A percentile compares a stretch with the other conserved stretches of the same genome.
Evolutionary conservation across 2,329 filamentous ascomycete genomes (phyloP).

Genomic region (Pyricularia grisea): DNA sequence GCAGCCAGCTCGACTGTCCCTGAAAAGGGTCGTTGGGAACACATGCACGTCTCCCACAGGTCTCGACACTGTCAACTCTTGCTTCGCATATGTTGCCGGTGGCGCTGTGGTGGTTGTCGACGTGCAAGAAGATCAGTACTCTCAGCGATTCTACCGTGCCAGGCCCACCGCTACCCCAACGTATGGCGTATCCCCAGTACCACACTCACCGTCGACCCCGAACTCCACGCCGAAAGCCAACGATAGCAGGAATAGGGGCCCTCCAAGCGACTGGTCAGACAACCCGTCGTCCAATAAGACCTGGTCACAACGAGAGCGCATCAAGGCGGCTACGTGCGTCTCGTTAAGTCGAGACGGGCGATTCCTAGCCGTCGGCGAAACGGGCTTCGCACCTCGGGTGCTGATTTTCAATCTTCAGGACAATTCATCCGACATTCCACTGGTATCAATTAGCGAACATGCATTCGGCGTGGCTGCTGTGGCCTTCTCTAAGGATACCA

Average conservation of each 20-base stretch:
- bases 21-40: slow-evolving; percentile 83
- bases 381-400: slow-evolving; percentile 85
- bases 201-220: slow-evolving; percentile 37
- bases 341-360: slow-evolving; percentile 79
- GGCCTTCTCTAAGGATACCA: slow-evolving; percentile 81
- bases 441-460: slow-evolving; percentile 83
- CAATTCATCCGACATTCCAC: slow-evolving; percentile 66
- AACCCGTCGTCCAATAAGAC: slow-evolving; percentile 57
- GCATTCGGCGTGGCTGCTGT: slow-evolving; percentile 81
- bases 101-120: slow-evolving; percentile 87
- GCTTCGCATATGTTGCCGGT: slow-evolving; percentile 86
- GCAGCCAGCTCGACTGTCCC: slow-evolving; percentile 56
- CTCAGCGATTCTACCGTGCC: slow-evolving; percentile 85
- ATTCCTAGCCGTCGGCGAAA: slow-evolving; percentile 88
- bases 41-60: slow-evolving; percentile 78
- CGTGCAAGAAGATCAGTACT: slow-evolving; percentile 56
- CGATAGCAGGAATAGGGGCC: slow-evolving; percentile 50
- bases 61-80: slow-evolving; percentile 70
- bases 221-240: slow-evolving; percentile 51
- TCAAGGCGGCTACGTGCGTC: slow-evolving; percentile 89
- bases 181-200: slow-evolving; percentile 45
- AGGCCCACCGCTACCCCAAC: slow-evolving; percentile 65
- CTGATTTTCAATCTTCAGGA: slow-evolving; percentile 83
- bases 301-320: slow-evolving; percentile 82
- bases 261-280: slow-evolving; percentile 49